These are phyloP conservation scores for Sporothrix protearum DNA, from an alignment of 2,329 filamentous ascomycete species.

Conservation along the genomic window DNA sequence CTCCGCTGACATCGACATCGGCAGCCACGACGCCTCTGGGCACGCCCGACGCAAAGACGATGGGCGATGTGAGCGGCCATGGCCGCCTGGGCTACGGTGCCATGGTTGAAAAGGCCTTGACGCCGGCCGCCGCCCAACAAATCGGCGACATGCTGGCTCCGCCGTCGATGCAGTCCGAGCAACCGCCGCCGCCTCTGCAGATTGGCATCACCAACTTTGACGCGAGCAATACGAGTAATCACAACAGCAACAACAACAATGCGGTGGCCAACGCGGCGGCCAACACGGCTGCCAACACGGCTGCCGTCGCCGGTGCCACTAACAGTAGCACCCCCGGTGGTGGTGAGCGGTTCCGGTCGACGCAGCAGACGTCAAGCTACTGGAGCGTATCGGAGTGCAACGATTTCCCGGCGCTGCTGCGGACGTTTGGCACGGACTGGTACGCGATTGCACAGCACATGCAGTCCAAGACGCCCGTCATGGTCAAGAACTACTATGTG, in stretches of 20 bases:
- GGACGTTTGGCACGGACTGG: slow-evolving; percentile 77
- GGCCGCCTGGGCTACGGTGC: slow-evolving; percentile 15
- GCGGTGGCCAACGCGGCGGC: too few species aligned
- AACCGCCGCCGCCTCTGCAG: slow-evolving; percentile 45
- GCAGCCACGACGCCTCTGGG: neutral
- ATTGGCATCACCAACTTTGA: slow-evolving; percentile 51
- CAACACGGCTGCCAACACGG: too few species aligned
- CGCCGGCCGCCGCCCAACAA: slow-evolving; percentile 31
- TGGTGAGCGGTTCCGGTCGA: slow-evolving; percentile 46
- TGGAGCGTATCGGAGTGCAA: slow-evolving; percentile 81
- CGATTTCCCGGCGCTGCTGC: slow-evolving; percentile 70
- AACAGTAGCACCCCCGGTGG: slow-evolving; percentile 30
- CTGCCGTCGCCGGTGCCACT: neutral
- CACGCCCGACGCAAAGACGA: neutral
- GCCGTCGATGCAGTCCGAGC: slow-evolving; percentile 53
- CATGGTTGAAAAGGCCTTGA: slow-evolving; percentile 17
- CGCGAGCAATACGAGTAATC: slow-evolving; percentile 42
- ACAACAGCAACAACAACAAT: slow-evolving; percentile 26
- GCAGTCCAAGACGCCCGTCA: slow-evolving; percentile 81
- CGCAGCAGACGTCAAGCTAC: slow-evolving; percentile 69
- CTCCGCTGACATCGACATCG: neutral
- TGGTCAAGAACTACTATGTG: slow-evolving; percentile 71
- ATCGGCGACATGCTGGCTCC: slow-evolving; percentile 56
- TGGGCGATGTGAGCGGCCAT: neutral
- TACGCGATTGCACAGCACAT: slow-evolving; percentile 70